A percentile compares a stretch with the other conserved stretches of the same genome.
Conservation (phyloP, 2,329 filamentous ascomycete genomes). For the Apiospora hydei region DNA sequence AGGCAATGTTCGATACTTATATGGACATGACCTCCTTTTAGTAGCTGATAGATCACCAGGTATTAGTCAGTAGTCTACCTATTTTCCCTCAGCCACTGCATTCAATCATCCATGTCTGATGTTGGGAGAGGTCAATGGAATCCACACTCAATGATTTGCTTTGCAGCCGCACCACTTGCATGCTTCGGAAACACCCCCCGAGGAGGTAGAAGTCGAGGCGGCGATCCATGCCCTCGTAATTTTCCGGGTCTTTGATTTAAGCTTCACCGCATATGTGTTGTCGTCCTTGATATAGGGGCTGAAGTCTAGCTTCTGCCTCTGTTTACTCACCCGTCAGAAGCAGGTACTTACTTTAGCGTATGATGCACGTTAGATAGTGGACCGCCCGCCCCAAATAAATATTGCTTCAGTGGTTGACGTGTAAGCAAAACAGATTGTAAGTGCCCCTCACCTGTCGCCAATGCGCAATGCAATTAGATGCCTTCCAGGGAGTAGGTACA, state of each 20-base stretch:
- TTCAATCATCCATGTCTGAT: slow-evolving; percentile 9
- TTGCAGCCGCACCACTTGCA: background rate
- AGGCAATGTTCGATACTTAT: background rate
- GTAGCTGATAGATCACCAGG: background rate
- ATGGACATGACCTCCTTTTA: background rate
- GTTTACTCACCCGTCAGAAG: slow-evolving; percentile 6
- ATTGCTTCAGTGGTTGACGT: slow-evolving; percentile 17
- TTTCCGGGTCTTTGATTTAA: slow-evolving; percentile 13
- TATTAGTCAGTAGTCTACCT: background rate
- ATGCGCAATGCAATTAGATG: slow-evolving; percentile 19
- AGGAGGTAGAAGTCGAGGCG: background rate
- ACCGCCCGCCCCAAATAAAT: slow-evolving; percentile 15
- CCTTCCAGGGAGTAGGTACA: slow-evolving; percentile 11
- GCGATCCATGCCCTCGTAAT: background rate
- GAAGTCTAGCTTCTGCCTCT: background rate
- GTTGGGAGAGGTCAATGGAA: background rate
- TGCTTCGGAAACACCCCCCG: slow-evolving; percentile 4
- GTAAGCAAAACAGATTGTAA: slow-evolving; percentile 7
- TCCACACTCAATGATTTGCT: slow-evolving; percentile 15
- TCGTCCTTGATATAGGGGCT: slow-evolving; percentile 5
- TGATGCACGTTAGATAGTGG: slow-evolving; percentile 18
- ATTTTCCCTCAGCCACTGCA: background rate
- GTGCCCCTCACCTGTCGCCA: slow-evolving; percentile 14
- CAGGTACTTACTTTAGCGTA: slow-evolving; percentile 16
- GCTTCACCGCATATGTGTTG: slow-evolving; percentile 17